Base-by-base conservation (phyloP, 1,284 basidiomycete genomes). In the Naganishia sp. region DNA sequence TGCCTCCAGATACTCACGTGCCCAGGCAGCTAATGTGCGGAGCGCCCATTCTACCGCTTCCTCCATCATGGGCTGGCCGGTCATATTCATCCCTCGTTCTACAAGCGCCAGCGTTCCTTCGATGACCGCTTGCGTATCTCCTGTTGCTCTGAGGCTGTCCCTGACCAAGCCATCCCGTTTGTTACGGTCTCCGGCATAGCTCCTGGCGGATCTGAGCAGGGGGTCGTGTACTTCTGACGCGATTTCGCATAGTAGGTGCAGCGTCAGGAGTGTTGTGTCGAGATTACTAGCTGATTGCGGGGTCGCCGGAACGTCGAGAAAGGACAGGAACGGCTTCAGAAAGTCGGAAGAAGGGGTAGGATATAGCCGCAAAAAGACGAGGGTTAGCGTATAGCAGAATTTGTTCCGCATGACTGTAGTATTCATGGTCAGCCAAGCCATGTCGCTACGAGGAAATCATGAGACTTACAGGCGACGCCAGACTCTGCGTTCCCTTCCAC, bases 371-470 rank as follows among this genome's bases (percentile, higher is more conserved):
- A 98, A 85, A 81, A 99, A 95, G 78, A 99, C 88, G 66, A 97
- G 85, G 0, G 95, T 90, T 54, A 98, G 84, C n/a, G 94, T 95
- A 82, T 97, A 94, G 18, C 94, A 92, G 77, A 98, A 91, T 81
- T 99, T 99, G 84, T 99, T 99, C 75, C 94, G 76, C 18, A 79
- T 67, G 73, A 77, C 76, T 80, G 68, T 42, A 31, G 28, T 7
- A 15, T 23, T 52, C 43, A 43, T 6, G 50, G 31, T 50, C 69
- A 46, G 21, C 28, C 35, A 56, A 32, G 18, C 5, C 2, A 17
- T 21, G 11, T 35, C 51, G 11, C 1, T 13, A 17, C 13, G 6
- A 2, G 21, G 3, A 47, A 23, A 18, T n/a, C 11, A 42, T 25
- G 2, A 15, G 23, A 73, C 77, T 75, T 57, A 79, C 79, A 80